A percentile compares a stretch with the other conserved stretches of the same genome.
Evolutionary conservation across 2,329 filamentous ascomycete species (phyloP).

Genomic region (Colletotrichum shisoi): DNA sequence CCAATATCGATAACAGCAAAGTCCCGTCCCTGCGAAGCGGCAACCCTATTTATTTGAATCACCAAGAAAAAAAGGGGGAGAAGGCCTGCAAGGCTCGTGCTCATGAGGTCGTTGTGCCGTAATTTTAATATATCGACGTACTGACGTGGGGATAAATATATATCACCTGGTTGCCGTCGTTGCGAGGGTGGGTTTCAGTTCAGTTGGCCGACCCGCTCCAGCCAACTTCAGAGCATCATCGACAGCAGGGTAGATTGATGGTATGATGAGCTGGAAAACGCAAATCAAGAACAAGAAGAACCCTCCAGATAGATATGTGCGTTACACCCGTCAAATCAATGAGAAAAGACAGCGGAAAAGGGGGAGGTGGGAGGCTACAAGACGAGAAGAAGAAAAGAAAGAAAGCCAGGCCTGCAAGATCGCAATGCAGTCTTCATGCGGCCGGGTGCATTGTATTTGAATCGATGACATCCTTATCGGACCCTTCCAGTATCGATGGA

Average conservation of each 20-base stretch:
- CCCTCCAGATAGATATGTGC: background rate
- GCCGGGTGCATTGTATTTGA: conserved; percentile 8
- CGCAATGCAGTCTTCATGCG: conserved; percentile 11
- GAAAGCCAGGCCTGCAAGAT: background rate
- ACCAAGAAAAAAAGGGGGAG: background rate
- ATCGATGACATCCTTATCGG: background rate
- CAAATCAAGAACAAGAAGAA: background rate
- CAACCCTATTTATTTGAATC: conserved; percentile 23
- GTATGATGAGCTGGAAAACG: background rate
- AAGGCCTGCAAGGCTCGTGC: conserved; percentile 7
- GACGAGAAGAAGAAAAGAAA: background rate
- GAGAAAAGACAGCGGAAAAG: background rate
- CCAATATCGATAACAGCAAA: conserved; percentile 6
- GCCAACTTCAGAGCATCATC: conserved; percentile 34
- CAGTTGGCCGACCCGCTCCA: conserved; percentile 33
- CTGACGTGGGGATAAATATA: conserved; percentile 32
- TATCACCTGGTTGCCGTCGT: conserved; percentile 29
- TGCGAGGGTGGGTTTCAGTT: conserved; percentile 35
- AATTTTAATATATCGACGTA: conserved; percentile 37
- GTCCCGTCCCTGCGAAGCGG: background rate
- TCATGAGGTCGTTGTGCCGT: conserved; percentile 39
- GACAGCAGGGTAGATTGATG: conserved; percentile 9
- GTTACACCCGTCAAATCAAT: background rate
- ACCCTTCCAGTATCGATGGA: background rate
- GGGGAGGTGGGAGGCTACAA: background rate